Percentiles rank a stretch among this genome's conserved stretches.
Evolutionary conservation across 441 rosid species (phyloP).

Genomic region (Syzygium malaccense): DNA sequence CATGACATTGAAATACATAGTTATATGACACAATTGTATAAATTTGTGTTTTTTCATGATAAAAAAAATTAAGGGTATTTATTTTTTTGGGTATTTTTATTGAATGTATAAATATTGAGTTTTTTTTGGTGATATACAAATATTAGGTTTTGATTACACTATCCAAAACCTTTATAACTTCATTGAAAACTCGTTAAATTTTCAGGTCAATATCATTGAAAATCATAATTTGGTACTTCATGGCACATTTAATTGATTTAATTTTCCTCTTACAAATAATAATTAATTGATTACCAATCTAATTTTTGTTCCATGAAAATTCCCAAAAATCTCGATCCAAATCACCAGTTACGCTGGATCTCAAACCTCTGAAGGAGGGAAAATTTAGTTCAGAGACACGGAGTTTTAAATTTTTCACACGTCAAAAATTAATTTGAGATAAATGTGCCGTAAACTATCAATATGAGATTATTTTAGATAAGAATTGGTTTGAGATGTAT

Average conservation of each 20-base stretch:
- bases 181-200: not conserved
- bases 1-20: too few species aligned
- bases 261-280: not conserved
- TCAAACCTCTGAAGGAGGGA: not conserved
- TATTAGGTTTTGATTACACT: not conserved
- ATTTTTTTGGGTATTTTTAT: too few species aligned
- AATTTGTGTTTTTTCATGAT: too few species aligned
- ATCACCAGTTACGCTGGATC: not conserved
- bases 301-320: not conserved
- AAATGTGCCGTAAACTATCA: fast-evolving
- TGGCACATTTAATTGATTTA: not conserved
- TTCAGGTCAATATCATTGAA: not conserved
- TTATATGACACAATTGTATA: too few species aligned
- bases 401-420: fast-evolving
- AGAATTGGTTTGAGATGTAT: too few species aligned
- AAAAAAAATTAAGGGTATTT: too few species aligned
- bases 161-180: not conserved
- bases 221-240: not conserved
- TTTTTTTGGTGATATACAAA: not conserved
- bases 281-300: not conserved
- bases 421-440: fast-evolving
- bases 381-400: not conserved
- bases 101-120: not conserved
- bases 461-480: not conserved
- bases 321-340: not conserved